Evolutionary conservation across 306 rosid genomes (phyloP), one percentile per base, ranked within the genome.

Genomic region (Quercus gilva): DNA sequence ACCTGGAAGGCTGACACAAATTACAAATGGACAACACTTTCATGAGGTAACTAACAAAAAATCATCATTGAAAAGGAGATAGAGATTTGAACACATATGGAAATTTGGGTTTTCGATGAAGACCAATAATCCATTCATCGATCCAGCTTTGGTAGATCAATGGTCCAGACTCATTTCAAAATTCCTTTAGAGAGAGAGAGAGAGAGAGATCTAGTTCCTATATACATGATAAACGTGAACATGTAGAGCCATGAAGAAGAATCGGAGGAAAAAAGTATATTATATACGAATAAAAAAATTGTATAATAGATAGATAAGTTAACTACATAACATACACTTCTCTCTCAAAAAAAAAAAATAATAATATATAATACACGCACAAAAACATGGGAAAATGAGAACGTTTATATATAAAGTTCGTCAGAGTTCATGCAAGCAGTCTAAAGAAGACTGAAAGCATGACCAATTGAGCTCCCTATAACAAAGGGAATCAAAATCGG

Each of bases 1-100:
- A 77, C 61, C 75, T 78, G 81, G 81, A 56, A 69, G 41, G 76
- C 81, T 70, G 76, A 69, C 81, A 69, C 59, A 56, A 55, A 78
- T 20, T 15, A 57, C 69, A 57, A 71, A 56, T 17, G 49, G 69
- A 59, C 81, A 69, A 68, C 7, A 6, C 57, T 52, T 69, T 56
- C 8, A 14, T 15, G 11, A n/a, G 51, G 72, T 57, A 55, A 43
- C 51, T 25, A 70, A 78, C 31, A 70, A 69, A 55, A 26, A n/a
- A 35, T 49, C 81, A 78, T 70, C 75, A 69, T 55, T 55, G 19
- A 3, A 26, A 19, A 52, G 10, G 51, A 19, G 52, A 35, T 68
- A 41, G 45, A 41, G 45, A 7, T 31, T 37, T 68, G 52, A 68
- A 68, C 52, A 8, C 20, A 9, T 19, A 65, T 31, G 23, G 13